phyloP scores from a whole-genome alignment of 768 basidiomycete genomes.

The Sarcodon sp. region DNA sequence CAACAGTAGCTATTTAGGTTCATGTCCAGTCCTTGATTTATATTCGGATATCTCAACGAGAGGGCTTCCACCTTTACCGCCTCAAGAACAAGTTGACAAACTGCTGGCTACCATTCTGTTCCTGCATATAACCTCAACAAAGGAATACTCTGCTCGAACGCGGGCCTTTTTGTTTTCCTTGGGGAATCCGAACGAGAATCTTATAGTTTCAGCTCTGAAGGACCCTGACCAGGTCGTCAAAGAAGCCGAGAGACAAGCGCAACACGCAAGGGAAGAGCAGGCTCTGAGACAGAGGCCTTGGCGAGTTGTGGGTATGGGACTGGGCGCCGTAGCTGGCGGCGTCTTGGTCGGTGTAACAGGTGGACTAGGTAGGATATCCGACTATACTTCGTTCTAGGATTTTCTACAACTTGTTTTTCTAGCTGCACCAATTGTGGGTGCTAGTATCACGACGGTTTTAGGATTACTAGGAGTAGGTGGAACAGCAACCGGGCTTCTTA shows the following conservation, averaged over 20 bases:
- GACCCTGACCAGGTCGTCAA: slow-evolving; percentile 32
- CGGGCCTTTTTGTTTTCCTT: slow-evolving; percentile 30
- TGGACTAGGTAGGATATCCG: slow-evolving; percentile 19
- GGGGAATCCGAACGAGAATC: slow-evolving; percentile 27
- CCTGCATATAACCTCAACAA: slow-evolving; percentile 32
- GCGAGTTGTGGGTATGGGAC: slow-evolving; percentile 33
- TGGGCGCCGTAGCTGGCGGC: slow-evolving; percentile 42
- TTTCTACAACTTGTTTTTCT: background rate
- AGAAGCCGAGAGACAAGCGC: slow-evolving; percentile 28
- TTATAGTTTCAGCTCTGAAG: slow-evolving; percentile 32
- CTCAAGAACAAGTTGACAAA: slow-evolving; percentile 22
- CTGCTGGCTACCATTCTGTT: slow-evolving; percentile 39
- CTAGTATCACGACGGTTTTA: slow-evolving; percentile 32
- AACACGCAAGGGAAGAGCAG: slow-evolving; percentile 25
- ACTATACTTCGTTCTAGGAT: background rate
- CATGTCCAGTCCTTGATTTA: slow-evolving; percentile 29
- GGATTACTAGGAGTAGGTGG: slow-evolving; percentile 42
- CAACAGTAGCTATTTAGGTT: slow-evolving; percentile 12
- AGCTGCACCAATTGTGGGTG: slow-evolving; percentile 46
- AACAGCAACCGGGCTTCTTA: slow-evolving; percentile 34
- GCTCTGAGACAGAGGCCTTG: slow-evolving; percentile 26
- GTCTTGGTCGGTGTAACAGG: slow-evolving; percentile 45
- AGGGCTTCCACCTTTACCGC: slow-evolving; percentile 26
- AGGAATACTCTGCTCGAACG: slow-evolving; percentile 37
- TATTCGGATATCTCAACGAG: slow-evolving; percentile 32